Conservation (phyloP, 2,329 filamentous ascomycete genomes). For the Aspergillus neotritici region DNA sequence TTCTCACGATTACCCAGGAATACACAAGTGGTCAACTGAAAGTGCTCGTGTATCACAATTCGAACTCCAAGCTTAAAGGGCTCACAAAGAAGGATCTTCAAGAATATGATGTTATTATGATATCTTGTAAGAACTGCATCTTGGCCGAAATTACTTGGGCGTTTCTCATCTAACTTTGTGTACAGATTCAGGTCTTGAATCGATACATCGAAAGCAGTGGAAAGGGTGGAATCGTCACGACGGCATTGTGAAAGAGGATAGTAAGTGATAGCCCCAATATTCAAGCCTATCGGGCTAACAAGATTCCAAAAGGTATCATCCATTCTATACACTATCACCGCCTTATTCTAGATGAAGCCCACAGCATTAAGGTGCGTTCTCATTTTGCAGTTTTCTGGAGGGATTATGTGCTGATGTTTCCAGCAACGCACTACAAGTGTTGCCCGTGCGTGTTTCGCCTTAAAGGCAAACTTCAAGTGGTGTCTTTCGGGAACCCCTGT, state of each 20-base stretch:
- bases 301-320: slow-evolving; percentile 55
- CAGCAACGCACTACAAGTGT: slow-evolving; percentile 72
- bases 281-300: neutral
- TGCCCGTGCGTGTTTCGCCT: slow-evolving; percentile 88
- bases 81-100: slow-evolving; percentile 69
- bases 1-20: slow-evolving; percentile 21
- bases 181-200: slow-evolving; percentile 64
- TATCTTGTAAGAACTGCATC: slow-evolving; percentile 67
- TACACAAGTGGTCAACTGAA: slow-evolving; percentile 87
- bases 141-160: neutral
- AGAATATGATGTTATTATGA: slow-evolving; percentile 88
- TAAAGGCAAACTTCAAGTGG: slow-evolving; percentile 87
- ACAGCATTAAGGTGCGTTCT: slow-evolving; percentile 73
- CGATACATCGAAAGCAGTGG: slow-evolving; percentile 83
- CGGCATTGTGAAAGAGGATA: slow-evolving; percentile 72
- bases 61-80: slow-evolving; percentile 74
- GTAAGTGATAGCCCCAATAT: slow-evolving; percentile 25
- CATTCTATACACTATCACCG: slow-evolving; percentile 85
- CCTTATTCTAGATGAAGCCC: slow-evolving; percentile 88
- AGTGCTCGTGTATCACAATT: slow-evolving; percentile 84
- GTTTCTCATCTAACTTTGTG: slow-evolving; percentile 5
- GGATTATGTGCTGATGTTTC: slow-evolving; percentile 7
- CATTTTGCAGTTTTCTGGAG: neutral
- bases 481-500: slow-evolving; percentile 92
- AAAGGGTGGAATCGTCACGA: slow-evolving; percentile 82